Evolutionary conservation across 1,284 basidiomycete genomes (phyloP), one percentile per base, ranked within the genome.

Genomic region (Cutaneotrichosporon spelunceum): DNA sequence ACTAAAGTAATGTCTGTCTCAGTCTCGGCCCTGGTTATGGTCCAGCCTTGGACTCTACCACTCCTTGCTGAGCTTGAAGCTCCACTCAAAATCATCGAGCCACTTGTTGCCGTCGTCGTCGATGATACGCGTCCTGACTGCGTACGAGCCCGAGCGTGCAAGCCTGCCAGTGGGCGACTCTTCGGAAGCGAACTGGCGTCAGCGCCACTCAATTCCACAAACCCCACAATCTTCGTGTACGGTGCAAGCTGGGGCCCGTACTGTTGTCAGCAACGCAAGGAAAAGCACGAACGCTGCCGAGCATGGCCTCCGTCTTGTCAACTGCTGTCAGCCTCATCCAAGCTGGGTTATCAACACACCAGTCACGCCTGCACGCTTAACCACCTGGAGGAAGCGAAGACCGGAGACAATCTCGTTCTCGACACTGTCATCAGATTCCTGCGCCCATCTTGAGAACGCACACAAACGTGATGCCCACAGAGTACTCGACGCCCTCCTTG

Each of bases 401-500:
- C 83, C 83, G 9, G 81, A 82, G 8, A 83, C 79, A 57, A 83
- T 81, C 60, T 82, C 80, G 59, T 77, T 75, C 60, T 82, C 80
- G 30, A 82, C 80, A 4, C 56, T 53, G 56, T 13, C 4, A 27
- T 56, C n/a, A 56, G 55, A 27, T 24, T 27, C 33, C 13, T n/a
- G 11, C 34, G 21, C 4, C 11, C 24, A n/a, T 19, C 39, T 42
- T 47, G 8, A 9, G 11, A 44, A 67, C 75, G 56, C 50, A 76
- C 72, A 59, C 62, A 66, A 81, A 81, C 30, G 77, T 78, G 62
- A 84, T 81, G 52, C 81, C 81, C 59, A 84, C 83, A 44, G 79
- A 80, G 72, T 84, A 84, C 60, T 84, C 83, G 62, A 82, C 80
- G 29, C 83, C 83, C 68, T 84, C 83, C 66, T 83, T 82, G 72